Percentiles rank a stretch among this genome's conserved stretches.
phyloP scores from a whole-genome alignment of 2,329 filamentous ascomycete genomes.

The Cytospora schulzeri region DNA sequence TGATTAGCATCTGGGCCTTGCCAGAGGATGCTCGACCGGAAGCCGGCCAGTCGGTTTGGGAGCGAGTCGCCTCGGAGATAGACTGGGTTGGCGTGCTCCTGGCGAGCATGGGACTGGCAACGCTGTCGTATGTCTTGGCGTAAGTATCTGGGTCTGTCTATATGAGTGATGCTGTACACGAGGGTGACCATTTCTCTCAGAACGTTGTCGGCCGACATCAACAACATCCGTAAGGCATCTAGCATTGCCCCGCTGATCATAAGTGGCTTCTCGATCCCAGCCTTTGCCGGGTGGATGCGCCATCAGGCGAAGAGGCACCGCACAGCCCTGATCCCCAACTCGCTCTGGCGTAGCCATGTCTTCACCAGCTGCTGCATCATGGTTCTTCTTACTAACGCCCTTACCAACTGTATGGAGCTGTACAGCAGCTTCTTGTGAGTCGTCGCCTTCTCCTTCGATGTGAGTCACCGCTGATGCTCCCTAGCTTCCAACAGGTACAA shows the following conservation, averaged over 20 bases:
- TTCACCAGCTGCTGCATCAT: conserved; percentile 59
- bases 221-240: conserved; percentile 44
- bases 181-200: conserved; percentile 28
- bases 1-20: conserved; percentile 40
- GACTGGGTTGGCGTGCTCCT: conserved; percentile 57
- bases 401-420: conserved; percentile 49
- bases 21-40: conserved; percentile 36
- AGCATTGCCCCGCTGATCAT: conserved; percentile 50
- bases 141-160: conserved; percentile 35
- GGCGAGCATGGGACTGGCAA: conserved; percentile 47
- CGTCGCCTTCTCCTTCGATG: neutral
- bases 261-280: conserved; percentile 45
- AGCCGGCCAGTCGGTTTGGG: conserved; percentile 24
- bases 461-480: conserved; percentile 23
- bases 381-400: conserved; percentile 48
- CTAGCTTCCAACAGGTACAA: conserved; percentile 55
- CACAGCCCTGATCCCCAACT: conserved; percentile 63
- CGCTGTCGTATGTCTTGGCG: conserved; percentile 58
- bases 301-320: conserved; percentile 46
- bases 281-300: conserved; percentile 58
- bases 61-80: conserved; percentile 43
- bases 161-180: neutral
- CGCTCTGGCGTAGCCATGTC: conserved; percentile 58
- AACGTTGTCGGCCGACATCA: conserved; percentile 41
- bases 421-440: conserved; percentile 53